Percentiles rank a stretch among this genome's conserved stretches.
Conservation (phyloP, 805 yeast genomes). For the Cephaloascus albidus region DNA sequence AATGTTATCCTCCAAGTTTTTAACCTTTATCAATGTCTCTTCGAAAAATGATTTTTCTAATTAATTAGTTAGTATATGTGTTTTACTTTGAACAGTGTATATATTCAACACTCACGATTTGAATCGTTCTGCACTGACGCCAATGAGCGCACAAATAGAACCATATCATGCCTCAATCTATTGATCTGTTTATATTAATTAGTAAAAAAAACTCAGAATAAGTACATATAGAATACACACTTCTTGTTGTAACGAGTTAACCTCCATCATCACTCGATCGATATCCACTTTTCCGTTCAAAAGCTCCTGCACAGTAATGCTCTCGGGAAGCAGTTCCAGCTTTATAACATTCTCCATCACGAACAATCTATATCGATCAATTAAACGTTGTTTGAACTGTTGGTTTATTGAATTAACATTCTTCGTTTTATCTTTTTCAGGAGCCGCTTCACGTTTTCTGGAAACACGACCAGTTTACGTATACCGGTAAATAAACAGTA, state of each 20-base stretch:
- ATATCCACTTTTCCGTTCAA: not conserved
- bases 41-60: constrained; percentile 27
- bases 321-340: not conserved
- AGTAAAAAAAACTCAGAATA: too few species aligned
- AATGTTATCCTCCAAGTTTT: constrained; percentile 24
- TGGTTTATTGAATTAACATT: not conserved
- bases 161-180: constrained; percentile 33
- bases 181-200: too few species aligned
- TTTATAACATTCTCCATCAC: too few species aligned
- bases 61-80: constrained; percentile 29
- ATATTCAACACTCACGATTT: constrained; percentile 28
- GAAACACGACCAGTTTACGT: too few species aligned
- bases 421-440: not conserved
- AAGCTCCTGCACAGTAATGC: not conserved
- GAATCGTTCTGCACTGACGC: constrained; percentile 34
- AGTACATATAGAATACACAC: too few species aligned
- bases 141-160: constrained; percentile 19
- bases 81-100: too few species aligned
- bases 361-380: not conserved
- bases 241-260: constrained; percentile 9
- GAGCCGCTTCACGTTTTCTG: too few species aligned
- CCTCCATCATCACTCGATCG: not conserved
- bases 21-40: constrained; percentile 24
- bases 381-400: not conserved
- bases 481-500: too few species aligned